phyloP scores from a whole-genome alignment of 2,329 filamentous ascomycete genomes.

The Fusarium sp. region DNA sequence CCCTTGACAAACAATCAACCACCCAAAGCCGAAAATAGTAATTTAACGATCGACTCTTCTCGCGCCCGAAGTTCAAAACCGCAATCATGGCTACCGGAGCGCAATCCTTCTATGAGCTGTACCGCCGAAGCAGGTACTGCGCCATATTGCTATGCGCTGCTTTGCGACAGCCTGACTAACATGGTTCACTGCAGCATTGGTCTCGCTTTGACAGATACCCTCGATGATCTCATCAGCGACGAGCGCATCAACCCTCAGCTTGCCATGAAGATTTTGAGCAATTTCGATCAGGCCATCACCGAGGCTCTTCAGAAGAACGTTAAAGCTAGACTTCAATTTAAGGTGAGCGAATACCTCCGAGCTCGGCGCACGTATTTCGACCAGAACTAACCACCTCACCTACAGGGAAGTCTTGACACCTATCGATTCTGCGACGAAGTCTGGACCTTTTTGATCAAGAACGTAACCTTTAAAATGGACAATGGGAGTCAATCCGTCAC shows the following conservation, averaged over 20 bases:
- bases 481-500: conserved; percentile 76
- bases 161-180: conserved; percentile 49
- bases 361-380: neutral
- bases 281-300: conserved; percentile 94
- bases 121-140: conserved; percentile 94
- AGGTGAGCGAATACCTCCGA: conserved; percentile 68
- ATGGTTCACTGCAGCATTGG: conserved; percentile 76
- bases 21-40: neutral
- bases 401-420: conserved; percentile 92
- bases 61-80: neutral
- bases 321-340: conserved; percentile 91
- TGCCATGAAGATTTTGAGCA: conserved; percentile 96
- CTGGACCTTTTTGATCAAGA: conserved; percentile 99
- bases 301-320: conserved; percentile 93
- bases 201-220: conserved; percentile 91
- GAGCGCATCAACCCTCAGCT: conserved; percentile 97
- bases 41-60: neutral
- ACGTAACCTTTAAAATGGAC: conserved; percentile 98
- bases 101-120: conserved; percentile 89
- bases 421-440: conserved; percentile 99
- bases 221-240: conserved; percentile 95
- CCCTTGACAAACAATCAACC: conserved; percentile 23
- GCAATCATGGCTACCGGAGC: conserved; percentile 60
- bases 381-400: conserved; percentile 1
- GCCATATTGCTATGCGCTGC: conserved; percentile 43